Evolutionary conservation across 176 grass and related monocot genomes (phyloP), one percentile per base, ranked within the genome.

Genomic region (Aegilops bicornis): DNA sequence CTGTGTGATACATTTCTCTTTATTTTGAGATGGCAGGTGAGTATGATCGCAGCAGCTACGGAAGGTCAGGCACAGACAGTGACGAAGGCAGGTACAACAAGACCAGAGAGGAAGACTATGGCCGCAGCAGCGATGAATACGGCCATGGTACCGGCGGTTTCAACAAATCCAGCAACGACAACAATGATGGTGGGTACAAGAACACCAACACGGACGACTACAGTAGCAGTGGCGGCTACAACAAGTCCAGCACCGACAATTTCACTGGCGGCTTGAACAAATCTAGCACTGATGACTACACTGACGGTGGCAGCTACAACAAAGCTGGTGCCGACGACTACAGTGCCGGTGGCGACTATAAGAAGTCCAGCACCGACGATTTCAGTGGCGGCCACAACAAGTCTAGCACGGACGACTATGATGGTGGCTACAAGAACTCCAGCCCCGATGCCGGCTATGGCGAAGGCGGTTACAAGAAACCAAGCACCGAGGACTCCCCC

Each of bases 31-130:
- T 83, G 86, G 62, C 79, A 54, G 72, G 59, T 17, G 45, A 60
- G n/a, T 88, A 88, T 6, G 62, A 68, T 17, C n/a, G 71, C 43
- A 81, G 67, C 56, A 27, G 85, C 69, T 76, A 87, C 15, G 50
- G n/a, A 48, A 81, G 20, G 58, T 65, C 69, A 7, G 54, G 37
- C 31, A 56, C 37, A 58, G 17, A 5, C 6, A 11, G 25, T 14
- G 36, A 64, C 8, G 37, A 72, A 15, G 56, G 56, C 1, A 20
- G 30, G 4, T 77, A 77, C 7, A 76, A 16, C 70, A 76, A 76
- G 24, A 76, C 71, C 16, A 16, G 12, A 39, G 35, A 61, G 11
- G 39, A 64, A 65, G 82, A 65, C 6, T 76, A 35, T 63, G 19
- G 39, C 19, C 4, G 70, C 24, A 32, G 56, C 12, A 14, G 35